Evolutionary conservation across 2,329 filamentous ascomycete genomes (phyloP).

Genomic region (Stagonosporopsis chrysanthemi): DNA sequence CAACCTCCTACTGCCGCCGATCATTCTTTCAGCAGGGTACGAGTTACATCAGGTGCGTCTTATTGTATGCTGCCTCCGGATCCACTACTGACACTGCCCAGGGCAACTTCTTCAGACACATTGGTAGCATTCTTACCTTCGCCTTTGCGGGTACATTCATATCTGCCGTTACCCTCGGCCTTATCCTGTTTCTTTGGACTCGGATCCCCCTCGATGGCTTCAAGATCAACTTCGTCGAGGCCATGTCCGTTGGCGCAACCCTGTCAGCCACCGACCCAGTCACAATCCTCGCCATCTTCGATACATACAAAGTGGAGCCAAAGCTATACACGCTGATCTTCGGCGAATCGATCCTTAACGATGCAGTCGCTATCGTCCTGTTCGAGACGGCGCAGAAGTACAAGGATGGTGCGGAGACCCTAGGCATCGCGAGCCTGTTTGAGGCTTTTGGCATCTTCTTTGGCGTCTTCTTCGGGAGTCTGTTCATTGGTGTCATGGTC

Average conservation of each 20-base stretch:
- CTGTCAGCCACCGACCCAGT: slow-evolving; percentile 97
- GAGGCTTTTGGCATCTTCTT: slow-evolving; percentile 95
- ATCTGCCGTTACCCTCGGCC: slow-evolving; percentile 90
- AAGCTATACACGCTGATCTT: slow-evolving; percentile 99
- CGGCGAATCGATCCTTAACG: slow-evolving; percentile 96
- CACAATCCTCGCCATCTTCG: slow-evolving; percentile 98
- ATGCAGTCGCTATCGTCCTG: slow-evolving; percentile 97
- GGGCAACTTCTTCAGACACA: slow-evolving; percentile 98
- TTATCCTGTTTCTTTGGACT: slow-evolving; percentile 89
- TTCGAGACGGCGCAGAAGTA: slow-evolving; percentile 98
- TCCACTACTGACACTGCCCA: slow-evolving; percentile 29
- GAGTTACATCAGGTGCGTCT: slow-evolving; percentile 80
- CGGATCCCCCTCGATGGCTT: slow-evolving; percentile 85
- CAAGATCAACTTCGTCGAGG: slow-evolving; percentile 89
- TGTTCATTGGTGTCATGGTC: slow-evolving; percentile 86
- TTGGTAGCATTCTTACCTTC: slow-evolving; percentile 95
- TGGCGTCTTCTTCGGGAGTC: slow-evolving; percentile 91
- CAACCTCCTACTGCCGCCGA: slow-evolving; percentile 96
- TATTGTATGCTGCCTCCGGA: not conserved
- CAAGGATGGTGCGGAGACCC: slow-evolving; percentile 71
- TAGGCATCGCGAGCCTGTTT: slow-evolving; percentile 83
- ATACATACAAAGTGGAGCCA: slow-evolving; percentile 98
- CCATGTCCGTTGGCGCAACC: slow-evolving; percentile 94
- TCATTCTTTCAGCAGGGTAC: slow-evolving; percentile 96
- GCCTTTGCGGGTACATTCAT: slow-evolving; percentile 97